Conservation (phyloP, 306 rosid genomes). For the Dryas octopetala region DNA sequence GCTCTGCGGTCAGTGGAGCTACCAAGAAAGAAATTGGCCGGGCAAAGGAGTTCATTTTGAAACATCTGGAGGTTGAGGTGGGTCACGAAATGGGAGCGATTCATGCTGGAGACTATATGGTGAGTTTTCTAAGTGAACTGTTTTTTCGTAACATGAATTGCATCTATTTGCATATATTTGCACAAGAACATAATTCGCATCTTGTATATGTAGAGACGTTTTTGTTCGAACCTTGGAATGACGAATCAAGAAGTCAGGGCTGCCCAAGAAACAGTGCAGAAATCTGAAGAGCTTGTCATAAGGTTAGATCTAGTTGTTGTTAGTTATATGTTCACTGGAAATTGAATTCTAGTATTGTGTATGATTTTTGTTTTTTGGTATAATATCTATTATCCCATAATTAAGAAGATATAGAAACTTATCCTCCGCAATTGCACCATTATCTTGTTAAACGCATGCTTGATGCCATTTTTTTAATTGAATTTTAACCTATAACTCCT, state of each 20-base stretch:
- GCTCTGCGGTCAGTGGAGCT: conserved; percentile 10
- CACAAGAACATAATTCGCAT: background rate
- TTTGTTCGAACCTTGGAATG: conserved; percentile 25
- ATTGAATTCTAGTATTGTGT: background rate
- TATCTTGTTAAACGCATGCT: no score
- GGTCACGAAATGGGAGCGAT: conserved; percentile 5
- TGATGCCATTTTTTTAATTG: no score
- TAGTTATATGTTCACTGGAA: background rate
- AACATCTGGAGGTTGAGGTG: conserved; percentile 2
- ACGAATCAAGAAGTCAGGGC: conserved; percentile 16
- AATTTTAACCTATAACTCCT: no score
- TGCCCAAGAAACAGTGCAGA: conserved; percentile 20
- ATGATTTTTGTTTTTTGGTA: no score
- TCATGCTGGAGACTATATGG: conserved; percentile 22
- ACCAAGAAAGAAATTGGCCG: conserved; percentile 6
- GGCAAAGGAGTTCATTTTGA: conserved; percentile 8
- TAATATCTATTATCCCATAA: no score
- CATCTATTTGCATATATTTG: background rate
- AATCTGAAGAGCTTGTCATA: conserved; percentile 19
- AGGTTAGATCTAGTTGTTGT: conserved; percentile 8
- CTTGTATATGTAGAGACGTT: conserved; percentile 10
- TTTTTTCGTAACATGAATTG: background rate
- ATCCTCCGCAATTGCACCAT: background rate
- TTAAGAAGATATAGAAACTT: background rate
- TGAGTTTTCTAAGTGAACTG: background rate